Evolutionary conservation across 768 basidiomycete genomes (phyloP).

Genomic region (Leucocoprinus leucothites): DNA sequence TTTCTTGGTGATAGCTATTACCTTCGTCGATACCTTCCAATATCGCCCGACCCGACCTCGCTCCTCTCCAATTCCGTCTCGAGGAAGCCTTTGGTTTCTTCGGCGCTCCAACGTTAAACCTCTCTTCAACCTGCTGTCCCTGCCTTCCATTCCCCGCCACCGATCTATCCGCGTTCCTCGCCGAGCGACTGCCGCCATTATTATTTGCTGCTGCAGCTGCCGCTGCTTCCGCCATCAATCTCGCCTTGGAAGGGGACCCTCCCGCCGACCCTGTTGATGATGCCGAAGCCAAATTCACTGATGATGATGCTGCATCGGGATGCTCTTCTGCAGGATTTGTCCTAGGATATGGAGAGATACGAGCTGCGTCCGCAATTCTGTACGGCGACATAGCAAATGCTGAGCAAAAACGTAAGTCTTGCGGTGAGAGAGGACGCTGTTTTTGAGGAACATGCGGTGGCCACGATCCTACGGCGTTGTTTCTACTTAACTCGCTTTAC

Average conservation of each 20-base stretch:
- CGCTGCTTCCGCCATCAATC: slow-evolving; percentile 4
- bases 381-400: slow-evolving; percentile 36
- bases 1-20: slow-evolving; percentile 12
- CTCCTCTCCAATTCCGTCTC: slow-evolving; percentile 21
- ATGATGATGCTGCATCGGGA: slow-evolving; percentile 23
- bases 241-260: slow-evolving; percentile 11
- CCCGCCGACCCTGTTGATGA: not conserved
- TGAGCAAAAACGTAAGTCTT: slow-evolving; percentile 21
- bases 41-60: slow-evolving; percentile 24
- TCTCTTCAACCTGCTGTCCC: slow-evolving; percentile 41
- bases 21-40: slow-evolving; percentile 24
- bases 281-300: not conserved
- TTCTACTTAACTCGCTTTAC: slow-evolving; percentile 24
- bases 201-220: not conserved
- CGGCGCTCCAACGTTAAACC: slow-evolving; percentile 40
- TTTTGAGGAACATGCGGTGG: slow-evolving; percentile 33
- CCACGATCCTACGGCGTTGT: slow-evolving; percentile 37
- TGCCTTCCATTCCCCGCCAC: slow-evolving; percentile 17
- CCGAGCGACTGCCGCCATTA: not conserved
- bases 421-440: slow-evolving; percentile 31
- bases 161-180: slow-evolving; percentile 1
- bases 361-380: slow-evolving; percentile 47
- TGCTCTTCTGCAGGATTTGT: slow-evolving; percentile 42
- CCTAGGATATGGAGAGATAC: slow-evolving; percentile 57
- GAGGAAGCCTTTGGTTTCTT: slow-evolving; percentile 23